These are phyloP conservation scores for Aspergillus sp. DNA, from an alignment of 2,329 filamentous ascomycete species.

Conservation along the genomic window DNA sequence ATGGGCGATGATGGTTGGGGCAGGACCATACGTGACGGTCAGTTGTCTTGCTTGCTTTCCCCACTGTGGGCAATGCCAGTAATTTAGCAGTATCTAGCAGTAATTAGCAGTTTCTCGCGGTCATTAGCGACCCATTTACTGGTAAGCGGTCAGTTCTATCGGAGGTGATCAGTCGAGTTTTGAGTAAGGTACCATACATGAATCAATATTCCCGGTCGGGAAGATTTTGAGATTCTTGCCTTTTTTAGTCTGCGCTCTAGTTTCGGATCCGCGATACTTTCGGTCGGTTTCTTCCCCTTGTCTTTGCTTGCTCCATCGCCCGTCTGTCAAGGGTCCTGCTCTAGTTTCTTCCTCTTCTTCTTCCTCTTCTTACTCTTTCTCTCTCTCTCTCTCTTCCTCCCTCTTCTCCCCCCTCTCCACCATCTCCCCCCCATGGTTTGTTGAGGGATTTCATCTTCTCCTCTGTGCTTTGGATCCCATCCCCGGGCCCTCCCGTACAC, in stretches of 20 bases:
- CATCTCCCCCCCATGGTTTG: not conserved
- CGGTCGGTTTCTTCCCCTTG: not conserved
- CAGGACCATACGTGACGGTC: not conserved
- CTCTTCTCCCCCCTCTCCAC: not conserved
- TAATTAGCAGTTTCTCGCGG: no score
- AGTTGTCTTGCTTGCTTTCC: no score
- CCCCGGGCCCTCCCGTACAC: conserved; percentile 17
- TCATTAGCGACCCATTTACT: no score
- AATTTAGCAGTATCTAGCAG: no score
- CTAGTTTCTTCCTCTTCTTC: not conserved
- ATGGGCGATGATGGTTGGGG: not conserved
- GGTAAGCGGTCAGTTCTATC: no score
- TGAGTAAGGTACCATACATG: no score
- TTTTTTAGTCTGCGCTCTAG: not conserved
- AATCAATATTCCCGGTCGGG: not conserved
- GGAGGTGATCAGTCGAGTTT: no score
- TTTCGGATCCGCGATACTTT: conserved; percentile 2
- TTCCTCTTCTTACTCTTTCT: not conserved
- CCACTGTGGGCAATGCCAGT: no score
- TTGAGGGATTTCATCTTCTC: conserved; percentile 3
- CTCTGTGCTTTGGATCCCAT: conserved; percentile 10
- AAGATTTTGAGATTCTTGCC: not conserved
- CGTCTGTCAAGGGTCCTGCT: conserved; percentile 1
- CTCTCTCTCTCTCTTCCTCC: not conserved
- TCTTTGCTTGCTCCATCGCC: conserved; percentile 2